Percentiles rank a stretch among this genome's conserved stretches.
These are phyloP conservation scores for Xerocomellus dryophilus DNA, from an alignment of 768 basidiomycete species.

Conservation along the genomic window DNA sequence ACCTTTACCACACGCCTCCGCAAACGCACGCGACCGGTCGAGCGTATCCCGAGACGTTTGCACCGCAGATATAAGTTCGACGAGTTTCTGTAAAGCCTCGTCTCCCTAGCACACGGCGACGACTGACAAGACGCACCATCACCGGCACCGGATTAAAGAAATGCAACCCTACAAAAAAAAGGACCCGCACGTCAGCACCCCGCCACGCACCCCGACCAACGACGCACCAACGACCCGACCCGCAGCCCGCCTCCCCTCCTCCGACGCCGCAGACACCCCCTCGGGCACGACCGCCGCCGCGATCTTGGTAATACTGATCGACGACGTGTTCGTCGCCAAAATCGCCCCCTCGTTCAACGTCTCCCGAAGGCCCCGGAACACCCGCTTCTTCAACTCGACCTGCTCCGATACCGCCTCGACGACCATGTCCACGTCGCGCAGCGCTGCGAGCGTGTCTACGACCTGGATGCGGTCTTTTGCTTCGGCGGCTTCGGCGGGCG, in stretches of 20 bases:
- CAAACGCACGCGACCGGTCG: constrained; percentile 75
- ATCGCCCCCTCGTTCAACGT: constrained; percentile 72
- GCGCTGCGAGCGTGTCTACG: constrained; percentile 54
- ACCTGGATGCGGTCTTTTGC: constrained; percentile 64
- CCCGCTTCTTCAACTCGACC: constrained; percentile 67
- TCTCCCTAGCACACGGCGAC: neutral
- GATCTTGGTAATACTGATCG: constrained; percentile 92
- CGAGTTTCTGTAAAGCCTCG: constrained; percentile 61
- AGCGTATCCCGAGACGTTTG: constrained; percentile 83
- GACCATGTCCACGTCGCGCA: constrained; percentile 86
- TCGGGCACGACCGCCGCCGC: constrained; percentile 72
- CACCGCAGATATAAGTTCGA: constrained; percentile 91
- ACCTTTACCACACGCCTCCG: constrained; percentile 89
- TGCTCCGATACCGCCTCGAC: constrained; percentile 93
- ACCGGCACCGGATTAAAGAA: constrained; percentile 98
- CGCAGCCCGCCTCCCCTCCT: constrained; percentile 59
- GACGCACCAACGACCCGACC: constrained; percentile 76
- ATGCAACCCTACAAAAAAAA: constrained; percentile 69
- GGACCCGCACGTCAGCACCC: neutral
- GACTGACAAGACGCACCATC: constrained; percentile 57
- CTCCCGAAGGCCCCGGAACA: constrained; percentile 70
- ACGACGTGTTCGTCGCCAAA: constrained; percentile 89
- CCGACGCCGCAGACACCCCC: constrained; percentile 55
- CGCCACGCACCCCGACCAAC: neutral
- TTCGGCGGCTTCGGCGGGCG: constrained; percentile 66